Evolutionary conservation across 441 rosid species (phyloP).

Genomic region (Eruca vesicaria): DNA sequence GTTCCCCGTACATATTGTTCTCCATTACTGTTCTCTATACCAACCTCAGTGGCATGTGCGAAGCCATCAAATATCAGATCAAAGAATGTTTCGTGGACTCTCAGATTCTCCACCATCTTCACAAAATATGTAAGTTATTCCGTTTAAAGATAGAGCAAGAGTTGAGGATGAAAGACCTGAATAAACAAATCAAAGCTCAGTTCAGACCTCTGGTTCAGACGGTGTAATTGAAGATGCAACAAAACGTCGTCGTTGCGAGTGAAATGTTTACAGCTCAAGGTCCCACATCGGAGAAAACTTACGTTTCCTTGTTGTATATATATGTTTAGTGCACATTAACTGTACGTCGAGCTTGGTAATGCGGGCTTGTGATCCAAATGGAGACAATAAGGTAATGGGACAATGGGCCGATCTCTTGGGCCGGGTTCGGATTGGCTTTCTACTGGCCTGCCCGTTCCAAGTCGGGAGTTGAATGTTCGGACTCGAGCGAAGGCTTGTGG

Average conservation of each 20-base stretch:
- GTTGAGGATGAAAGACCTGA: neutral
- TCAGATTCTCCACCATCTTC: neutral
- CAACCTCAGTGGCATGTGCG: neutral
- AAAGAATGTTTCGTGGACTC: neutral
- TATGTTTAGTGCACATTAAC: accelerated
- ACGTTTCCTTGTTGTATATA: neutral
- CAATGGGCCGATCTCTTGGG: neutral
- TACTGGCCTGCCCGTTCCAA: conserved; percentile 22
- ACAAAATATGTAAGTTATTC: neutral
- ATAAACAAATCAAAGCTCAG: neutral
- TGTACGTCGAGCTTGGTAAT: neutral
- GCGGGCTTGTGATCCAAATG: conserved; percentile 12
- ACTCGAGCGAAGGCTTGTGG: conserved; percentile 6
- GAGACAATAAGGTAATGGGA: neutral
- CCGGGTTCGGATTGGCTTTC: neutral
- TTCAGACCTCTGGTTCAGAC: neutral
- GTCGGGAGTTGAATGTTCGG: conserved; percentile 10
- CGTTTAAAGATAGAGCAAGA: neutral
- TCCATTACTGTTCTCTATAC: too few species aligned
- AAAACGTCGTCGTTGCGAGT: neutral
- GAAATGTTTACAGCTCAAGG: neutral
- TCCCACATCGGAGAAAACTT: neutral
- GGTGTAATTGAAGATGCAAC: neutral
- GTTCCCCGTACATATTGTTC: neutral
- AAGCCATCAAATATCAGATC: neutral